A percentile compares a stretch with the other conserved stretches of the same genome.
These are phyloP conservation scores for Rhodotorula kratochvilovae DNA, from an alignment of 768 basidiomycete species.

Conservation along the genomic window DNA sequence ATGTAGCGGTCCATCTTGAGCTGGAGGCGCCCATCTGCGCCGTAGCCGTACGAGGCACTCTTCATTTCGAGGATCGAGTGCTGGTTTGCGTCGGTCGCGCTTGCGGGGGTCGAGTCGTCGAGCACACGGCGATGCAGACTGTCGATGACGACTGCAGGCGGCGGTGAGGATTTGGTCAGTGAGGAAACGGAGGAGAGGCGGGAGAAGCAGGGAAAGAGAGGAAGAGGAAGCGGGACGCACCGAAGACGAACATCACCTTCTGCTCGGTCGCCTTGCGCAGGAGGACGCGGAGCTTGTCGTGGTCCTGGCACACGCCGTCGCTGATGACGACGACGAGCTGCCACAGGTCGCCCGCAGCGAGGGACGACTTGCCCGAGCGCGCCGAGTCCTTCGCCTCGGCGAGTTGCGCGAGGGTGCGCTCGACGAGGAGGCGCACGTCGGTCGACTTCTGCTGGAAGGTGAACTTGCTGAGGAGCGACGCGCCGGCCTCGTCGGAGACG, in stretches of 20 bases:
- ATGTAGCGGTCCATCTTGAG: conserved; percentile 65
- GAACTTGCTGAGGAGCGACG: conserved; percentile 76
- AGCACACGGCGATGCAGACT: conserved; percentile 56
- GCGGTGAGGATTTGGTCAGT: too few species aligned
- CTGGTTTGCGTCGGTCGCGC: conserved; percentile 46
- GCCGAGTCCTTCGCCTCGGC: conserved; percentile 62
- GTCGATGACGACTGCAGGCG: conserved; percentile 70
- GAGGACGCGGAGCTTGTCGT: conserved; percentile 71
- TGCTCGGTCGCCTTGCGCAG: conserved; percentile 82
- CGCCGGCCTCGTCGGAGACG: conserved; percentile 73
- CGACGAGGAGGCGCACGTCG: conserved; percentile 74
- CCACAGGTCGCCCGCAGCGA: conserved; percentile 77
- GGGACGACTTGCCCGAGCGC: conserved; percentile 54
- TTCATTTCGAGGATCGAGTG: conserved; percentile 90
- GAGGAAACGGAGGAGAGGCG: background rate
- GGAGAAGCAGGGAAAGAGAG: background rate
- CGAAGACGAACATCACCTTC: conserved; percentile 88
- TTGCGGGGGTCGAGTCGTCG: conserved; percentile 22
- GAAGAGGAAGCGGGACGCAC: background rate
- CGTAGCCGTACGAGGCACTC: conserved; percentile 77
- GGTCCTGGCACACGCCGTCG: conserved; percentile 94
- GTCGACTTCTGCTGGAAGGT: conserved; percentile 84
- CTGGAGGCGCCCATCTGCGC: conserved; percentile 67
- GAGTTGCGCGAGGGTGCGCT: conserved; percentile 59
- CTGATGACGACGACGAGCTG: conserved; percentile 97